Evolutionary conservation across 1,139 yeast species (phyloP).

Genomic region (Torulaspora globosa): DNA sequence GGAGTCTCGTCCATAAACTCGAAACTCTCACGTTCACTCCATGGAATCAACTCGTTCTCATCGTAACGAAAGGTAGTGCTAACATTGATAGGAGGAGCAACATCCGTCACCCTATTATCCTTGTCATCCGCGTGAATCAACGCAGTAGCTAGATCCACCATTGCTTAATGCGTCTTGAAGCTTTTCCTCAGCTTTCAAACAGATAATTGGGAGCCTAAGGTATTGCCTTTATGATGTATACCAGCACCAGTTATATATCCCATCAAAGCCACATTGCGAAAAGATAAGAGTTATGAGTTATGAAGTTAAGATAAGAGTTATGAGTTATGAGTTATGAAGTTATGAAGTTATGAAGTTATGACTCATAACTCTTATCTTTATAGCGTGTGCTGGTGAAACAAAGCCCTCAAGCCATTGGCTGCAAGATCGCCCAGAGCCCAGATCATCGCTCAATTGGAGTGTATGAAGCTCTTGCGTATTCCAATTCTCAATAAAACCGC

Average conservation of each 20-base stretch:
- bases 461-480: background rate
- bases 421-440: background rate
- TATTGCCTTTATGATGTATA: background rate
- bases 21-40: slow-evolving; percentile 38
- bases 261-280: background rate
- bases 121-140: slow-evolving; percentile 62
- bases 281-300: background rate
- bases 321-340: too few species aligned
- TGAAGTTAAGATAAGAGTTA: too few species aligned
- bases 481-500: background rate
- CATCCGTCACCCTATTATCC: slow-evolving; percentile 40
- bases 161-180: slow-evolving; percentile 13
- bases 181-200: background rate
- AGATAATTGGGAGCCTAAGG: background rate
- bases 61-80: slow-evolving; percentile 73
- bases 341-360: too few species aligned
- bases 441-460: background rate
- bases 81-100: slow-evolving; percentile 73
- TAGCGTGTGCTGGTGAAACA: background rate
- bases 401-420: too few species aligned
- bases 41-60: slow-evolving; percentile 46
- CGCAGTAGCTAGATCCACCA: slow-evolving; percentile 49
- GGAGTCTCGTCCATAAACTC: slow-evolving; percentile 36
- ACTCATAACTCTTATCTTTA: too few species aligned
- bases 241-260: background rate